A percentile compares a stretch with the other conserved stretches of the same genome.
Conservation (phyloP, 441 rosid genomes). For the Rhodomyrtus psidioides region DNA sequence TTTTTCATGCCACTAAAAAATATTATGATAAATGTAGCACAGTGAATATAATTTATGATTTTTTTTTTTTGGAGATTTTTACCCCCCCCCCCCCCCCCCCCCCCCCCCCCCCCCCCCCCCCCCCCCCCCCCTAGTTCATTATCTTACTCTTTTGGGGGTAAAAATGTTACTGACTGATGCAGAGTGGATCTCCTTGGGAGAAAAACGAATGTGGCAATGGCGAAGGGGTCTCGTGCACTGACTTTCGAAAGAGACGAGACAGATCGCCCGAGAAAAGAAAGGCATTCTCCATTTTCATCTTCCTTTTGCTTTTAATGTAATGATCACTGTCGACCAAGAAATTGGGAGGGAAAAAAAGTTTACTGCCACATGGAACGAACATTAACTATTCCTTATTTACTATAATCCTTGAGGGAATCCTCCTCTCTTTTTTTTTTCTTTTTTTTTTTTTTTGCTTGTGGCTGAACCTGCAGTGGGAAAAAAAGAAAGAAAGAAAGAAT, state of each 20-base stretch:
- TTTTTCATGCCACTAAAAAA: too few relatives aligned
- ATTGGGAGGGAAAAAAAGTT: background rate
- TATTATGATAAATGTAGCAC: too few relatives aligned
- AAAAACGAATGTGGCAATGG: background rate
- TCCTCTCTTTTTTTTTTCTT: too few relatives aligned
- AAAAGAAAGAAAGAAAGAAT: background rate
- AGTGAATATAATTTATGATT: too few relatives aligned
- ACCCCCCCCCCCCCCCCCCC: too few relatives aligned
- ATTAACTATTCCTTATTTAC: background rate
- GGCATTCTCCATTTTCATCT: background rate
- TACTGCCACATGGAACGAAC: background rate
- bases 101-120: too few relatives aligned
- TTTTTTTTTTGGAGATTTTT: too few relatives aligned
- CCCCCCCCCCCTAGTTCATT: too few relatives aligned
- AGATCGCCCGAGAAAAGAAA: background rate
- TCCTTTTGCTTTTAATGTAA: background rate
- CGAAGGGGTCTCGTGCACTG: background rate
- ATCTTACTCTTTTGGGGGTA: too few relatives aligned
- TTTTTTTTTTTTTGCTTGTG: background rate
- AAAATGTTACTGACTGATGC: background rate
- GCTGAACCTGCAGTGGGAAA: background rate
- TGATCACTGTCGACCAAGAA: background rate
- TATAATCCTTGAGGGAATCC: background rate
- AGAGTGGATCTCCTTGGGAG: background rate
- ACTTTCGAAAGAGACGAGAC: background rate